Conservation (phyloP, 495 filamentous ascomycete genomes). For the Aspergillus campestris region DNA sequence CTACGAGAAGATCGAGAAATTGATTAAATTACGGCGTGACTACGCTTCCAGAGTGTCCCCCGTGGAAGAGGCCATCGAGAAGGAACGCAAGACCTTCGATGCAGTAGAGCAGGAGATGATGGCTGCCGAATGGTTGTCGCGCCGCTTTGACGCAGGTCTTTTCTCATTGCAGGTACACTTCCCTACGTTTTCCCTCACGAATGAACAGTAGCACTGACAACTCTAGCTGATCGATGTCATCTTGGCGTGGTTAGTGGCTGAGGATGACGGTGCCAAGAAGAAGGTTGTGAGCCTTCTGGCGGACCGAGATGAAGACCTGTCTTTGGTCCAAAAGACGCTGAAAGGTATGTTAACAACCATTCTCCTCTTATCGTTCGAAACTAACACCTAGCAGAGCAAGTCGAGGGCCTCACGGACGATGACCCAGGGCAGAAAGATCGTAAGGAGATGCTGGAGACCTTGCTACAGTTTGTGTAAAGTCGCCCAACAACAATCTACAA, state of each 20-base stretch:
- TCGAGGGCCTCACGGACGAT: conserved; percentile 50
- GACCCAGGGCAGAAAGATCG: conserved; percentile 50
- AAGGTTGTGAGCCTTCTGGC: conserved; percentile 56
- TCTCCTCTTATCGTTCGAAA: background rate
- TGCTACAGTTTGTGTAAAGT: conserved; percentile 51
- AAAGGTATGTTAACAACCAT: conserved; percentile 40
- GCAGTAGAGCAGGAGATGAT: conserved; percentile 53
- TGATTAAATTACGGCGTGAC: conserved; percentile 62
- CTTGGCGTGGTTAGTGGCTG: conserved; percentile 85
- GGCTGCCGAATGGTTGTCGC: conserved; percentile 74
- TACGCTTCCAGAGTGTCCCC: conserved; percentile 56
- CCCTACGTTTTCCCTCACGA: background rate
- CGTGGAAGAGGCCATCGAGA: conserved; percentile 59
- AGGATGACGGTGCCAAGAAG: conserved; percentile 70
- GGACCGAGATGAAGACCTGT: conserved; percentile 58
- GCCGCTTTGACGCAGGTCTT: conserved; percentile 77
- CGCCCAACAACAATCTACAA: background rate
- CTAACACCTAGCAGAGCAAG: conserved; percentile 43
- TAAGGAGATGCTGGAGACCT: conserved; percentile 61
- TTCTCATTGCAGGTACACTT: conserved; percentile 62
- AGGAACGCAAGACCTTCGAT: conserved; percentile 39
- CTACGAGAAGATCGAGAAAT: conserved; percentile 70
- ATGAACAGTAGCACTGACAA: conserved; percentile 4
- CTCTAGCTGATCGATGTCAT: conserved; percentile 68
- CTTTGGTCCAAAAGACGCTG: conserved; percentile 56